Conservation (phyloP, 2,329 filamentous ascomycete genomes). For the Aspergillus piperis region DNA sequence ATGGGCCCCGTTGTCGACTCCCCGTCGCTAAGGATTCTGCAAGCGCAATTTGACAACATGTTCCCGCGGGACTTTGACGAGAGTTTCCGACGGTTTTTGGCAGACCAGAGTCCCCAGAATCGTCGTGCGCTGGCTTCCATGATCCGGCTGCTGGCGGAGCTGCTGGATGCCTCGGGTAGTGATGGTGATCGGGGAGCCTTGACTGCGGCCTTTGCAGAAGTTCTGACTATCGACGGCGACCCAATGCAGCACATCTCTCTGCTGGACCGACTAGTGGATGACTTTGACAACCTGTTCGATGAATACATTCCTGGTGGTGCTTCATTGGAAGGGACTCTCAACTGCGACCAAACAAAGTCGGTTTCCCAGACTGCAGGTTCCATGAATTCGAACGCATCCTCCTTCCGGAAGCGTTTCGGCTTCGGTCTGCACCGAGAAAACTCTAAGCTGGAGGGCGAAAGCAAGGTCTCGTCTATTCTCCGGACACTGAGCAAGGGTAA, state of each 20-base stretch:
- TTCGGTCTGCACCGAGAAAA: conserved; percentile 78
- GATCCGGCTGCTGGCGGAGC: conserved; percentile 80
- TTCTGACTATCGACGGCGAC: conserved; percentile 75
- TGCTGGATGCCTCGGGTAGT: conserved; percentile 86
- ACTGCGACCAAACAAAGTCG: conserved; percentile 60
- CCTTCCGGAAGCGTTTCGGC: conserved; percentile 79
- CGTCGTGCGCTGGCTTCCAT: conserved; percentile 78
- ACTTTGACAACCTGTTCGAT: conserved; percentile 86
- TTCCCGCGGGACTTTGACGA: conserved; percentile 55
- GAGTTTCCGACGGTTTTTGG: conserved; percentile 56
- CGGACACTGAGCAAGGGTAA: conserved; percentile 82
- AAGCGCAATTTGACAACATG: conserved; percentile 51
- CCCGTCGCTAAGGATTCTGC: conserved; percentile 71
- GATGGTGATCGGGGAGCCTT: conserved; percentile 87
- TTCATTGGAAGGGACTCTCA: conserved; percentile 44
- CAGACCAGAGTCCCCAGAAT: conserved; percentile 59
- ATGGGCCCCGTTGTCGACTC: conserved; percentile 82
- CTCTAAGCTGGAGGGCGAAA: conserved; percentile 69
- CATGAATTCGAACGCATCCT: conserved; percentile 81
- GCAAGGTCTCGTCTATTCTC: conserved; percentile 76
- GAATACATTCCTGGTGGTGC: conserved; percentile 53
- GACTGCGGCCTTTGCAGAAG: conserved; percentile 84
- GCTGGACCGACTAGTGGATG: conserved; percentile 83
- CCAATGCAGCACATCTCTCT: conserved; percentile 84
- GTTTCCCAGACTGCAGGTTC: conserved; percentile 70